Conservation (phyloP, 331 rosid species). For the Saraca asoca region DNA sequence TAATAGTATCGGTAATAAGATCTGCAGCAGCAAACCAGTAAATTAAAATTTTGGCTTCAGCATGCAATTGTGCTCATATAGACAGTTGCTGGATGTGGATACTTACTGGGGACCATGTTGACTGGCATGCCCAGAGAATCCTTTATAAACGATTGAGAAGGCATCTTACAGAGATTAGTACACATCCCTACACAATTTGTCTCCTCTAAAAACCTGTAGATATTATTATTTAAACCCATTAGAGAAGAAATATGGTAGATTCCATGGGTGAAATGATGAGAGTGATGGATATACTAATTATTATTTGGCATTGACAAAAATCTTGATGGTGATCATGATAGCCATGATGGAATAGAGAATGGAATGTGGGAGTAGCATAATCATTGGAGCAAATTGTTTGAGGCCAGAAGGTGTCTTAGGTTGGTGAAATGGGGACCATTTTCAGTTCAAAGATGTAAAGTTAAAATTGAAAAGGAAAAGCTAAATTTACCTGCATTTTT, state of each 20-base stretch:
- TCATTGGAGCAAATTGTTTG: constrained; percentile 43
- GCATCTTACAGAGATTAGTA: constrained; percentile 78
- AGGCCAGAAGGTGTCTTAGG: no score
- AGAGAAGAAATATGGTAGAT: background rate
- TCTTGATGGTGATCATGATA: constrained; percentile 38
- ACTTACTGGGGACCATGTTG: constrained; percentile 91
- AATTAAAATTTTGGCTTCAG: background rate
- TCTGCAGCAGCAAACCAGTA: no score
- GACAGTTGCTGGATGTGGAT: constrained; percentile 12
- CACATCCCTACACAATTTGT: constrained; percentile 87
- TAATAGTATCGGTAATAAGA: no score
- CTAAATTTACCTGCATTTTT: constrained; percentile 82
- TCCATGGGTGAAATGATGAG: constrained; percentile 10
- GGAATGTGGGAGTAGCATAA: constrained; percentile 32
- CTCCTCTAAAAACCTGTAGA: constrained; percentile 78
- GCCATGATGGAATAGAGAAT: constrained; percentile 43
- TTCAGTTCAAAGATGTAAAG: constrained; percentile 19
- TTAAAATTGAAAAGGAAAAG: constrained; percentile 23
- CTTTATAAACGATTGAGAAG: constrained; percentile 76
- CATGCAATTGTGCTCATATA: constrained; percentile 8
- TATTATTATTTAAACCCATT: constrained; percentile 15
- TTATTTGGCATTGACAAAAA: constrained; percentile 37
- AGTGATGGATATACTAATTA: constrained; percentile 11
- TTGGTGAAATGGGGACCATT: constrained; percentile 46
- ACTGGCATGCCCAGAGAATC: constrained; percentile 71